Conservation (phyloP, 2,329 filamentous ascomycete species). For the Botrytis hyacinthi region DNA sequence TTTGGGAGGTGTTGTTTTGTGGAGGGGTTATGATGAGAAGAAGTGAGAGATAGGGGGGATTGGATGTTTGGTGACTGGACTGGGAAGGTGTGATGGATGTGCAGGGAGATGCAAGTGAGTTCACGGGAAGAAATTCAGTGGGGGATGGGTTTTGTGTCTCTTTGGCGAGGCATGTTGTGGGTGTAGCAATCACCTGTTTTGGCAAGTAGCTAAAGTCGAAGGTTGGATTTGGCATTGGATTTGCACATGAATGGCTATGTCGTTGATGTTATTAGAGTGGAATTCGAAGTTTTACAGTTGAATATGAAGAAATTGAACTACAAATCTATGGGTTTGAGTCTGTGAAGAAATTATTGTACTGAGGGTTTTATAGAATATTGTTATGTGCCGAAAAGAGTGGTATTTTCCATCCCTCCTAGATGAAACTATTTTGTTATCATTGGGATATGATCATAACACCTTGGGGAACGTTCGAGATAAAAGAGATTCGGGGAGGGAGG, state of each 20-base stretch:
- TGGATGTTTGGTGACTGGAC: too few species aligned
- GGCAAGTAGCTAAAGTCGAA: neutral
- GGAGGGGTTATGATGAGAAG: neutral
- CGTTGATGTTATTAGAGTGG: neutral
- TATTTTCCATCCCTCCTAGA: neutral
- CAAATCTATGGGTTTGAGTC: neutral
- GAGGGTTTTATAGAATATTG: neutral
- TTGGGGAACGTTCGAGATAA: neutral
- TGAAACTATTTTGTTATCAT: rapidly evolving
- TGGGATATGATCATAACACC: neutral
- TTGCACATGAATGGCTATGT: neutral
- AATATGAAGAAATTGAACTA: neutral
- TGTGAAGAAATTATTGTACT: neutral
- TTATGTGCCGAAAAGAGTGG: neutral
- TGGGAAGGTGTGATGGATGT: too few species aligned
- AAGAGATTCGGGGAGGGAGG: neutral
- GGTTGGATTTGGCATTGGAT: neutral
- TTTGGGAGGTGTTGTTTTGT: neutral
- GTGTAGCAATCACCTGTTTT: neutral
- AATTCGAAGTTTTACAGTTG: neutral
- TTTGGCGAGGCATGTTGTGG: too few species aligned
- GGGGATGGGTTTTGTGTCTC: neutral
- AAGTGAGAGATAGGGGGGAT: too few species aligned
- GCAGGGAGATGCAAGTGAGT: too few species aligned
- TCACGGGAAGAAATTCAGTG: neutral